These are phyloP conservation scores for Aspergillus asperescens DNA, from an alignment of 495 filamentous ascomycete species.

Conservation along the genomic window DNA sequence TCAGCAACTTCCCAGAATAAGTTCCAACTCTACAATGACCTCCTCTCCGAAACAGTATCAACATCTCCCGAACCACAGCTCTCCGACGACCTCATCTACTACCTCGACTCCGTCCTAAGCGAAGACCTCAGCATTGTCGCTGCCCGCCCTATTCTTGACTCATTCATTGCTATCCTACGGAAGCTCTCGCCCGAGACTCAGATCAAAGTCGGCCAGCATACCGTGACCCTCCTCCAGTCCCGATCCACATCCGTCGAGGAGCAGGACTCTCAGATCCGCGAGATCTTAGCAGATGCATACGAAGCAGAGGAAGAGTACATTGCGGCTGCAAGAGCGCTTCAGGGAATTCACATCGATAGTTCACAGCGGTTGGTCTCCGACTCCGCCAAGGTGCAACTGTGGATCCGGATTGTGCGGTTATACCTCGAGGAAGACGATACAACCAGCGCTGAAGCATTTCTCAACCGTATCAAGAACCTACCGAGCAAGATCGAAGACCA, in stretches of 20 bases:
- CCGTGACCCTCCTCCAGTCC: conserved; percentile 58
- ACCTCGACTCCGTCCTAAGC: conserved; percentile 61
- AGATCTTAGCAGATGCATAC: conserved; percentile 77
- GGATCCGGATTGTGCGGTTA: conserved; percentile 91
- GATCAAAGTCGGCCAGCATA: conserved; percentile 65
- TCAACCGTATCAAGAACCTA: conserved; percentile 89
- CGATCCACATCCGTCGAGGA: conserved; percentile 78
- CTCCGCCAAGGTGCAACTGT: conserved; percentile 71
- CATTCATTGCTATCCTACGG: conserved; percentile 57
- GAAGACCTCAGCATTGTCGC: conserved; percentile 69
- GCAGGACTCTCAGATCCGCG: conserved; percentile 69
- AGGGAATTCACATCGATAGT: conserved; percentile 80
- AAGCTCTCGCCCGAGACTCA: conserved; percentile 54
- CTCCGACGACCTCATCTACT: conserved; percentile 61
- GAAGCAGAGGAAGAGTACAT: conserved; percentile 76
- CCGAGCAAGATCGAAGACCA: conserved; percentile 73
- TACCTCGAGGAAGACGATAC: conserved; percentile 94
- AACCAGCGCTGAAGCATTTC: conserved; percentile 72
- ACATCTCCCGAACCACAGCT: conserved; percentile 50
- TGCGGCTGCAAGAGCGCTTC: conserved; percentile 68
- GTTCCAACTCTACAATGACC: conserved; percentile 56
- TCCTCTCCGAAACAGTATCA: conserved; percentile 60
- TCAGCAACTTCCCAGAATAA: conserved; percentile 48
- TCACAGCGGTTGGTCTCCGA: conserved; percentile 77
- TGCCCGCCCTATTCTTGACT: conserved; percentile 63